Evolutionary conservation across 2,329 filamentous ascomycete genomes (phyloP).

Genomic region (Fusarium liriodendri): DNA sequence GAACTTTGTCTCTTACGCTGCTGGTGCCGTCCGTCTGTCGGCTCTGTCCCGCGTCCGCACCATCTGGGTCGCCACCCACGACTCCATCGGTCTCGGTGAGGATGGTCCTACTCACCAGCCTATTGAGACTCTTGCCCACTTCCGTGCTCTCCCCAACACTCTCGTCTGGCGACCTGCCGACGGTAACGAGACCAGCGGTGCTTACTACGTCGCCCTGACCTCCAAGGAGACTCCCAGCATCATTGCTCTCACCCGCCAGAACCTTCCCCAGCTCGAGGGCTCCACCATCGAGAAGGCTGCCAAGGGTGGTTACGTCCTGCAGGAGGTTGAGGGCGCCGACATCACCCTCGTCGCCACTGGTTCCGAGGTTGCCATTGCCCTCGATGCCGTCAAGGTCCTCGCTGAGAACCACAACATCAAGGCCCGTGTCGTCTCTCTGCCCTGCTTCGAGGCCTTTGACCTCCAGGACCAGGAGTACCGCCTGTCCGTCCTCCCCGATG

Average conservation of each 20-base stretch:
- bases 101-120: conserved; percentile 99
- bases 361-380: conserved; percentile 93
- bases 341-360: conserved; percentile 94
- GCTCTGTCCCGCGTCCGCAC: conserved; percentile 89
- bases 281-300: conserved; percentile 88
- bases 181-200: conserved; percentile 97
- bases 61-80: conserved; percentile 98
- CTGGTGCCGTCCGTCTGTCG: conserved; percentile 93
- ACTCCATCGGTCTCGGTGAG: conserved; percentile 99
- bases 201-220: conserved; percentile 95
- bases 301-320: conserved; percentile 95
- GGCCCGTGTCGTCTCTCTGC: conserved; percentile 93
- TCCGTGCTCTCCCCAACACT: conserved; percentile 98
- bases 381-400: conserved; percentile 92
- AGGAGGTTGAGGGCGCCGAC: conserved; percentile 85
- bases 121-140: conserved; percentile 97
- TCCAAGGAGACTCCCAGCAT: conserved; percentile 92
- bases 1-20: conserved; percentile 99
- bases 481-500: conserved; percentile 91
- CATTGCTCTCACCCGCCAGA: conserved; percentile 95
- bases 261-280: conserved; percentile 96
- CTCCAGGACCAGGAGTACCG: conserved; percentile 94
- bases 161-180: conserved; percentile 99
- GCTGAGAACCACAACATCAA: conserved; percentile 88
- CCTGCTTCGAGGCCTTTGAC: conserved; percentile 98